Conservation (phyloP, 768 basidiomycete genomes). For the Coprinopsis strossmayeri region DNA sequence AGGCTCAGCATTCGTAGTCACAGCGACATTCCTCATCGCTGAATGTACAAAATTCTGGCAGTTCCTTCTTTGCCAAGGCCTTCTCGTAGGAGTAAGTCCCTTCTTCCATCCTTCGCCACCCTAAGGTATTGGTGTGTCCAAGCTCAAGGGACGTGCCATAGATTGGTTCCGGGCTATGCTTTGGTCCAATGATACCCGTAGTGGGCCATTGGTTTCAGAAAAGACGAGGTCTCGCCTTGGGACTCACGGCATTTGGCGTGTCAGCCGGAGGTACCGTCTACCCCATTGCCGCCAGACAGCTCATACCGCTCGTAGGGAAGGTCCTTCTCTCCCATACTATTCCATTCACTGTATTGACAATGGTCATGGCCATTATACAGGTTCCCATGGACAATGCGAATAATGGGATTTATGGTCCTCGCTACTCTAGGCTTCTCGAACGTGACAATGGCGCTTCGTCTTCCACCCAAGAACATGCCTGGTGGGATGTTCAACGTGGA, state of each 20-base stretch:
- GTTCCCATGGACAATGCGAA: slow-evolving; percentile 66
- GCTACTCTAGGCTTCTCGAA: slow-evolving; percentile 43
- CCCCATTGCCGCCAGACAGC: slow-evolving; percentile 48
- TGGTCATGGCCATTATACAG: slow-evolving; percentile 22
- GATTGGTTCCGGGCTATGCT: slow-evolving; percentile 25
- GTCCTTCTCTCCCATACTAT: slow-evolving; percentile 9
- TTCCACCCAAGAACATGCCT: slow-evolving; percentile 42
- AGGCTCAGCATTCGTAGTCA: slow-evolving; percentile 36
- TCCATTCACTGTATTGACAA: neutral
- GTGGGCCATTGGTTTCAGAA: slow-evolving; percentile 62
- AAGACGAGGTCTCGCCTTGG: slow-evolving; percentile 46
- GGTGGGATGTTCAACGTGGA: slow-evolving; percentile 49
- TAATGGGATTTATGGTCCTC: slow-evolving; percentile 53
- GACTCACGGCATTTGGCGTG: slow-evolving; percentile 48
- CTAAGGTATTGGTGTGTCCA: neutral
- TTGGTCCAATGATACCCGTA: slow-evolving; percentile 43
- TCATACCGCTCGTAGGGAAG: slow-evolving; percentile 50
- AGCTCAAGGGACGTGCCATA: neutral
- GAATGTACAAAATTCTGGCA: slow-evolving; percentile 63
- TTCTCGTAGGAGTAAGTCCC: slow-evolving; percentile 45
- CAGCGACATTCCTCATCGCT: slow-evolving; percentile 45
- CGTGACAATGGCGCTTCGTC: slow-evolving; percentile 36
- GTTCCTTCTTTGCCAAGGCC: slow-evolving; percentile 56
- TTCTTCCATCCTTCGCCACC: neutral
- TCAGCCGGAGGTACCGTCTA: slow-evolving; percentile 58